Evolutionary conservation across 345 rosid genomes (phyloP), one percentile per base, ranked within the genome.

Genomic region (Gossypium ekmanianum): DNA sequence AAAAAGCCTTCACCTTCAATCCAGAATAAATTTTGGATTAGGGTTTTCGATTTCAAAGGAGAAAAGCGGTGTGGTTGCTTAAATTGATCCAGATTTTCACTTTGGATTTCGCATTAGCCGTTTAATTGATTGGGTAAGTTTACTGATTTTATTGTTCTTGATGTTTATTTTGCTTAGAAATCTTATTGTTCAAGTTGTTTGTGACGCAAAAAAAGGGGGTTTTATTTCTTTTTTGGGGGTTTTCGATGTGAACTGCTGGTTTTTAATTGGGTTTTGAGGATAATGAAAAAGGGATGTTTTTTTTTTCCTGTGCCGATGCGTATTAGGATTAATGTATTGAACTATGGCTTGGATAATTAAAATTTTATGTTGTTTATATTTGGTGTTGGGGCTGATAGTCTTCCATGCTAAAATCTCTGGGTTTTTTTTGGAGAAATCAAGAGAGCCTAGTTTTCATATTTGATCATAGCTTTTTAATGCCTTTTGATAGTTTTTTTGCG

Each of bases 31-130:
- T 3, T 44, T 29, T 45, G 73, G 51, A 59, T 51, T 70, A 61
- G 75, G 79, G 74, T 51, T 76, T 17, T 61, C 7, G 61, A 67
- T 67, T 45, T 39, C 16, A 9, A 44, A 65, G 26, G 69, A 16
- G 34, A 20, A 11, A 20, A 34, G 41, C 50, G 12, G 68, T 64
- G 68, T 2, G 61, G 29, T 45, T 67, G n/a, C 14, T 67, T 18
- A 27, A 45, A 55, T 56, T 14, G 64, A 56, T 45, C 20, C 50
- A 2, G 27, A 16, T 66, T 50, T 55, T 2, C n/a, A 13, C 11
- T 8, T 70, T 59, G n/a, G 20, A 7, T 11, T 51, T 51, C 7
- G 8, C 71, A n/a, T 43, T 22, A 17, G 5, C 26, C 34, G 14
- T 12, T 62, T 54, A 52, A 77, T 62, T 18, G 8, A 26, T 51